These are phyloP conservation scores for Inosperma sp. DNA, from an alignment of 768 basidiomycete species.

Conservation along the genomic window DNA sequence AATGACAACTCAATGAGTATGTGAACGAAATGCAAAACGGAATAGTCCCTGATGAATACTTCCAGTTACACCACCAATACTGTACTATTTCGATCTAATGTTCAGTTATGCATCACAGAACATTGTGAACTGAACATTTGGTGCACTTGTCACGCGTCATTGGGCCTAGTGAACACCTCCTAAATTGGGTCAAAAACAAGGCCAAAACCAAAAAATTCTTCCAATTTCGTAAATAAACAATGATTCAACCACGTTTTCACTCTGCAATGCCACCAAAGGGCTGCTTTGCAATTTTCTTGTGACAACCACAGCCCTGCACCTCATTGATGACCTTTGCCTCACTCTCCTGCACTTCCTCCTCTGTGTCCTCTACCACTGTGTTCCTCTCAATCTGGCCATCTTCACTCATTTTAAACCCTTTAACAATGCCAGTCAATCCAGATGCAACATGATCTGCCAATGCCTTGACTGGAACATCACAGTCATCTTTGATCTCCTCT, in stretches of 20 bases:
- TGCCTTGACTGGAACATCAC: slow-evolving; percentile 1
- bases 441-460: background rate
- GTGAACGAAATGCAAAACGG: no score
- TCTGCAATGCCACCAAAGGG: background rate
- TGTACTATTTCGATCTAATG: slow-evolving; percentile 3
- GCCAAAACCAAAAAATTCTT: background rate
- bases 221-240: background rate
- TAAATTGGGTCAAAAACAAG: background rate
- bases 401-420: background rate
- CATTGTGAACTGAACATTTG: background rate
- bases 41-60: no score
- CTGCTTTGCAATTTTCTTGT: background rate
- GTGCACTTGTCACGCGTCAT: background rate
- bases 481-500: background rate
- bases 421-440: background rate
- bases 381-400: background rate
- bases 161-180: no score
- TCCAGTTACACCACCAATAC: no score
- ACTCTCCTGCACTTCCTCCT: background rate
- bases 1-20: no score
- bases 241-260: background rate
- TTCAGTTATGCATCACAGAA: background rate
- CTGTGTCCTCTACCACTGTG: background rate
- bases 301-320: slow-evolving; percentile 1
- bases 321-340: background rate